phyloP scores from a whole-genome alignment of 176 grass and related monocot genomes.

The Carex scoparia region DNA sequence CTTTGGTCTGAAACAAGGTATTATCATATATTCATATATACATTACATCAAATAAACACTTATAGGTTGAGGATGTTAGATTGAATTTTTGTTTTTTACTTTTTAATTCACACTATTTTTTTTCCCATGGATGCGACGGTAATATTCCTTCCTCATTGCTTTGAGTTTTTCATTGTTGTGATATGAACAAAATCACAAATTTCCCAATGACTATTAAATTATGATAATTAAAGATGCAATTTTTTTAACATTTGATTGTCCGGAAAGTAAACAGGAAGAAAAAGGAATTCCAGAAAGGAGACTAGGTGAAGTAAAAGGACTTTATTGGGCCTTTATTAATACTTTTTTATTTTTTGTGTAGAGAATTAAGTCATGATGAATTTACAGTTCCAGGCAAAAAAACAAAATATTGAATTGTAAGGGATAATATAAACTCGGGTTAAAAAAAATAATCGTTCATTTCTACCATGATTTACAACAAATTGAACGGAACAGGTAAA shows the following conservation, averaged over 20 bases:
- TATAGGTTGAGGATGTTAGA: not conserved
- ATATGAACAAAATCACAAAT: slow-evolving; percentile 7
- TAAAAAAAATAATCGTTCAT: not conserved
- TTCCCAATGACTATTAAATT: slow-evolving; percentile 10
- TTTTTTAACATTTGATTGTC: not conserved
- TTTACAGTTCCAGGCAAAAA: not conserved
- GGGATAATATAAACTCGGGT: not conserved
- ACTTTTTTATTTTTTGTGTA: not conserved
- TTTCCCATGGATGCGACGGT: not conserved
- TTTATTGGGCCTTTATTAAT: not conserved
- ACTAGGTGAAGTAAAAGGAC: not conserved
- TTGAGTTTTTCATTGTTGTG: not conserved
- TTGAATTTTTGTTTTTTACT: not conserved
- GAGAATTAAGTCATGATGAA: not conserved
- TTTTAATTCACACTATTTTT: slow-evolving; percentile 1
- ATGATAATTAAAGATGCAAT: not conserved
- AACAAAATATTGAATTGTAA: not conserved
- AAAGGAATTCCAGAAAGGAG: not conserved
- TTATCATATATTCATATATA: not conserved
- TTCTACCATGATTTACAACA: not conserved
- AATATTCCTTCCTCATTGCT: slow-evolving; percentile 5
- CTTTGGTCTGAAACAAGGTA: too few species aligned
- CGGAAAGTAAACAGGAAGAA: not conserved
- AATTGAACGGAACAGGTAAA: not conserved
- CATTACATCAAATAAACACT: not conserved